Percentiles rank a stretch among this genome's conserved stretches.
phyloP scores from a whole-genome alignment of 2,329 filamentous ascomycete genomes.

The Pestalotiopsis sp. region DNA sequence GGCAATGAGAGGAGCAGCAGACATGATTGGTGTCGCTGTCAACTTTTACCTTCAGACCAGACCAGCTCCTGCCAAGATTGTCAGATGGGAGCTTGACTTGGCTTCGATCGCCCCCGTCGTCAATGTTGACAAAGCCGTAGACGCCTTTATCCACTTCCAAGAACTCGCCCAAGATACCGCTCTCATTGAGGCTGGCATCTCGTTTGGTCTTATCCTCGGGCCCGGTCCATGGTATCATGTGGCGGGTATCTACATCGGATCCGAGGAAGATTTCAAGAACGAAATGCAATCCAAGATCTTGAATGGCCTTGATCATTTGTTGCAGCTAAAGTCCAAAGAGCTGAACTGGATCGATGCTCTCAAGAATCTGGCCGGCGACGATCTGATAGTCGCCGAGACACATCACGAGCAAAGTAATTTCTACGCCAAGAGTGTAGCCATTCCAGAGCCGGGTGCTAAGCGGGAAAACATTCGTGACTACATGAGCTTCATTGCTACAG shows the following conservation, averaged over 20 bases:
- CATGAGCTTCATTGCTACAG: constrained; percentile 25
- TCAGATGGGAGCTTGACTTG: constrained; percentile 36
- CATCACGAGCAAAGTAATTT: constrained; percentile 29
- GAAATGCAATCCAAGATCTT: constrained; percentile 30
- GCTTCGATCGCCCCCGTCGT: constrained; percentile 5
- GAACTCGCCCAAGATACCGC: constrained; percentile 34
- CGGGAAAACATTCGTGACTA: constrained; percentile 24
- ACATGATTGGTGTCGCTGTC: constrained; percentile 41
- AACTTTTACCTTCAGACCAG: constrained; percentile 38
- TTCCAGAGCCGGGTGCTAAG: constrained; percentile 29
- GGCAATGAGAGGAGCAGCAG: constrained; percentile 44
- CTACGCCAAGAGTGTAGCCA: constrained; percentile 37
- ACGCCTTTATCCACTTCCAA: constrained; percentile 23
- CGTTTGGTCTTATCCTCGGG: constrained; percentile 31
- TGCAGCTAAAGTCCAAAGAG: constrained; percentile 10
- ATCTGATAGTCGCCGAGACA: constrained; percentile 16
- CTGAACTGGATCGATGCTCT: constrained; percentile 27
- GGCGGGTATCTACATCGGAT: constrained; percentile 35
- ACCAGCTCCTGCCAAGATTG: constrained; percentile 33
- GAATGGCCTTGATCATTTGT: constrained; percentile 18
- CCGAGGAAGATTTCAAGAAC: constrained; percentile 23
- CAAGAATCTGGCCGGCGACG: constrained; percentile 18
- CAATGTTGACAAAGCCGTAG: neutral
- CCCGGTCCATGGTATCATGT: constrained; percentile 20
- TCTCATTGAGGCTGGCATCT: constrained; percentile 31